Evolutionary conservation across 2,329 filamentous ascomycete species (phyloP).

Genomic region (Microcyclosporella mali): DNA sequence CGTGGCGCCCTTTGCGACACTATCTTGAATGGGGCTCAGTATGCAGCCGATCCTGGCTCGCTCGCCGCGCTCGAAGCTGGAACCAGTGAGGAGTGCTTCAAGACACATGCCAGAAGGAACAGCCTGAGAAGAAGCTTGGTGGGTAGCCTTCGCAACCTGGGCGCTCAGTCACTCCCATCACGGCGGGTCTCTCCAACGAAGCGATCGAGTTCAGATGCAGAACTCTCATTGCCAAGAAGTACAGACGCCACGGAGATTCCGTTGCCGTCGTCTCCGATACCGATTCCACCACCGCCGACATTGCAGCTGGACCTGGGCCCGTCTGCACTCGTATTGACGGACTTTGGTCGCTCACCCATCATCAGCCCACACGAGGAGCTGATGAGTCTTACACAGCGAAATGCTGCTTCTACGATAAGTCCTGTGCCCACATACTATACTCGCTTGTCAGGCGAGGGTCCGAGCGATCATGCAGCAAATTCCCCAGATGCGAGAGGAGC

Average conservation of each 20-base stretch:
- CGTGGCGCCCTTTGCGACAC: constrained; percentile 9
- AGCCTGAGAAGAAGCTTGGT: constrained; percentile 22
- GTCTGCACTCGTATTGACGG: constrained; percentile 14
- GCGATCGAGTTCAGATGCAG: background rate
- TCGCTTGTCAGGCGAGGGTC: constrained; percentile 8
- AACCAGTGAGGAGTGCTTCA: background rate
- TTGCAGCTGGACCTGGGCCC: constrained; percentile 23
- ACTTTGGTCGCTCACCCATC: constrained; percentile 10
- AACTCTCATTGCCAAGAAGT: constrained; percentile 6
- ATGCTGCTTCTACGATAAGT: constrained; percentile 4
- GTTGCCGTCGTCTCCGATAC: constrained; percentile 23
- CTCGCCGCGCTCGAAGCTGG: no score
- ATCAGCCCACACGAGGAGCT: constrained; percentile 2
- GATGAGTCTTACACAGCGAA: constrained; percentile 10
- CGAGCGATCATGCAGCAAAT: background rate
- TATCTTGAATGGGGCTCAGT: constrained; percentile 2
- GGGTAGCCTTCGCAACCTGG: constrained; percentile 21
- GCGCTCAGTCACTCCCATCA: constrained; percentile 8
- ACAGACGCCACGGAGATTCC: constrained; percentile 14
- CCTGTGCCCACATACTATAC: constrained; percentile 12
- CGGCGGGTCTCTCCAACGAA: constrained; percentile 8
- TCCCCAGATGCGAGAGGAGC: no score
- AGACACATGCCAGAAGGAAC: constrained; percentile 11
- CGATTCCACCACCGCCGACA: constrained; percentile 19
- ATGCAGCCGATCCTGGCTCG: constrained; percentile 1